Conservation (phyloP, 2,329 filamentous ascomycete genomes). For the Diplodia sapinea region DNA sequence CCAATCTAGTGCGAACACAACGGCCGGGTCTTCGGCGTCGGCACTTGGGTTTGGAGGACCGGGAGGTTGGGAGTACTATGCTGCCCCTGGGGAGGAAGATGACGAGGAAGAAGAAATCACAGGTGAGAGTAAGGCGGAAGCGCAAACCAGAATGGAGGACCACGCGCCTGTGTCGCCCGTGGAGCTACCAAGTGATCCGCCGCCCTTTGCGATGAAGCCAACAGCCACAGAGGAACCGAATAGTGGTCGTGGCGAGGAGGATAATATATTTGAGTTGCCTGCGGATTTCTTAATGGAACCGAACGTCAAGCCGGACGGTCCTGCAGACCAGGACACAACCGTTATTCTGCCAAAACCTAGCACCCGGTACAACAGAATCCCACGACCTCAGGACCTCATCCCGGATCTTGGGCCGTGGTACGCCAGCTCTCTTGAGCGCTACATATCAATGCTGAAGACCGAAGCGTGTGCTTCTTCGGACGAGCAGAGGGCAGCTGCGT, state of each 20-base stretch:
- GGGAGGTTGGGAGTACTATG: conserved; percentile 46
- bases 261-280: conserved; percentile 19
- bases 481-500: conserved; percentile 60
- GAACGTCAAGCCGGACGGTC: neutral
- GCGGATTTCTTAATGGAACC: conserved; percentile 25
- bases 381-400: conserved; percentile 44
- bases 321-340: neutral
- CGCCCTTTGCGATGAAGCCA: neutral
- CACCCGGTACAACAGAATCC: conserved; percentile 14
- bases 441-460: conserved; percentile 60
- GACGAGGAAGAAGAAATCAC: conserved; percentile 44
- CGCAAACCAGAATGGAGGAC: conserved; percentile 34
- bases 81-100: conserved; percentile 26
- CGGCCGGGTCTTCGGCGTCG: conserved; percentile 32
- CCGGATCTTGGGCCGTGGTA: conserved; percentile 64
- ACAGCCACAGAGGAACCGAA: neutral
- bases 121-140: conserved; percentile 42
- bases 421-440: conserved; percentile 61
- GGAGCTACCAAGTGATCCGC: conserved; percentile 14
- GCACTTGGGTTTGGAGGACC: conserved; percentile 44
- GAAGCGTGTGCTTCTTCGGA: conserved; percentile 57
- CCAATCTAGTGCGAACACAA: neutral
- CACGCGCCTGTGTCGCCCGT: conserved; percentile 36
- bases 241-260: neutral
- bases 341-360: neutral